Conservation (phyloP, 441 rosid genomes). For the Adansonia gregorii region DNA sequence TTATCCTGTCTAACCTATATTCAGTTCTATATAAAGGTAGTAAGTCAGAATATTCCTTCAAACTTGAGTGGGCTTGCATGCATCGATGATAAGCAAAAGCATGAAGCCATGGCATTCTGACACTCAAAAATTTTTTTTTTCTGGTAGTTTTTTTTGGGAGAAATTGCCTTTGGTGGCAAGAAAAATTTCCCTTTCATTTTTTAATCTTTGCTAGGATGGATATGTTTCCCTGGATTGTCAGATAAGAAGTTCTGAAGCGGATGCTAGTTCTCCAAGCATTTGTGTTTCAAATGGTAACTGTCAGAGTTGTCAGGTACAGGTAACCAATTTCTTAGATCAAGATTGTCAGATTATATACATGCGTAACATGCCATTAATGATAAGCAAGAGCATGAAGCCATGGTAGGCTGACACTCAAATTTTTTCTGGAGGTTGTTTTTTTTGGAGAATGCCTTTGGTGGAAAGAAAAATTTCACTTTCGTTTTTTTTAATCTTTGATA, state of each 20-base stretch:
- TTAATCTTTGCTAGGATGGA: not conserved
- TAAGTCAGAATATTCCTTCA: conserved; percentile 22
- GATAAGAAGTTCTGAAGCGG: conserved; percentile 25
- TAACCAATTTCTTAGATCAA: not conserved
- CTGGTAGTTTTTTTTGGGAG: not conserved
- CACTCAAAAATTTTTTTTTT: not conserved
- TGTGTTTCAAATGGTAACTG: conserved; percentile 17
- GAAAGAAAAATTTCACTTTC: not conserved
- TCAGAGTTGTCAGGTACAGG: conserved; percentile 31
- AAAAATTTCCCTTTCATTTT: not conserved
- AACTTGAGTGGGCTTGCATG: conserved; percentile 21
- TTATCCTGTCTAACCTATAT: not conserved
- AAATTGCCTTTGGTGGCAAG: conserved; percentile 9
- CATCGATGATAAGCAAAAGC: conserved; percentile 15
- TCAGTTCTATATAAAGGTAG: conserved; percentile 29
- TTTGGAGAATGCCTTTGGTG: not conserved
- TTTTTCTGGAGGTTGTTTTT: not conserved
- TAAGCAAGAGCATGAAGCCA: conserved; percentile 21
- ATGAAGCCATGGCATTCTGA: conserved; percentile 22
- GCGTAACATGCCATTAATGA: not conserved
- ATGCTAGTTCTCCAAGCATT: conserved; percentile 22
- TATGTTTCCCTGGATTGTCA: conserved; percentile 15
- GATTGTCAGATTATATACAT: not conserved
- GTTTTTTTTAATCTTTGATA: not conserved
- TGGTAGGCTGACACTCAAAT: conserved; percentile 10